Evolutionary conservation across 768 basidiomycete species (phyloP), one percentile per base, ranked within the genome.

Genomic region (Psilocybe sp.): DNA sequence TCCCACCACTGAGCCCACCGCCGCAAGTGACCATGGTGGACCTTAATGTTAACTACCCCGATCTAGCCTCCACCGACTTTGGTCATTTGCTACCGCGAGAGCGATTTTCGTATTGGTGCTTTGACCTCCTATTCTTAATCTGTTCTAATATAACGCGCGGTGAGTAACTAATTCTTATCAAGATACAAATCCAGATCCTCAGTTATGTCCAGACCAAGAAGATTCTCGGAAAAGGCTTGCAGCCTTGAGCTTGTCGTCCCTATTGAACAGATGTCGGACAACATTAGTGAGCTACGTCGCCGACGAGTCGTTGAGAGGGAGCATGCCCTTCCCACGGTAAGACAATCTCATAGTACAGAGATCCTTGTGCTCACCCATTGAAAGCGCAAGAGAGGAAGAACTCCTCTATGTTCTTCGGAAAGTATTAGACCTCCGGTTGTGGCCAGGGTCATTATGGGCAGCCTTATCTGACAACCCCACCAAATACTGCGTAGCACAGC

Each of bases 31-130:
- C 55, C n/a, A 41, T 47, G 31, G 53, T 77, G 43, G 71, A 73
- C 34, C 53, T 67, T 44, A 69, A 71, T 46, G 59, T 61, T 11
- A 54, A 66, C 23, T 64, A 72, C 34, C 40, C 62, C 35, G 70
- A 69, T 14, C 55, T 76, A 32, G 89, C 88, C 11, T 85, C 78
- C 32, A 91, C 90, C 2, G 79, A 78, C 35, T 65, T 69, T 9
- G 80, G 80, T 0, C 61, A 69, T 12, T 63, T 81, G 18, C 69
- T 87, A 23, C 85, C 87, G 1, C 72, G 92, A 35, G 93, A 95
- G 64, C 77, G 91, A 7, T 95, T 95, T 63, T 85, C 89, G 6
- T 94, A 91, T 69, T 95, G 92, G 92, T 93, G 89, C 61, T 86
- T 95, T 49, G 92, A 96, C 59, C 69, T 94, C 10, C 64, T 96